Base-by-base conservation (phyloP, 768 basidiomycete genomes). In the Filobasidium floriforme region DNA sequence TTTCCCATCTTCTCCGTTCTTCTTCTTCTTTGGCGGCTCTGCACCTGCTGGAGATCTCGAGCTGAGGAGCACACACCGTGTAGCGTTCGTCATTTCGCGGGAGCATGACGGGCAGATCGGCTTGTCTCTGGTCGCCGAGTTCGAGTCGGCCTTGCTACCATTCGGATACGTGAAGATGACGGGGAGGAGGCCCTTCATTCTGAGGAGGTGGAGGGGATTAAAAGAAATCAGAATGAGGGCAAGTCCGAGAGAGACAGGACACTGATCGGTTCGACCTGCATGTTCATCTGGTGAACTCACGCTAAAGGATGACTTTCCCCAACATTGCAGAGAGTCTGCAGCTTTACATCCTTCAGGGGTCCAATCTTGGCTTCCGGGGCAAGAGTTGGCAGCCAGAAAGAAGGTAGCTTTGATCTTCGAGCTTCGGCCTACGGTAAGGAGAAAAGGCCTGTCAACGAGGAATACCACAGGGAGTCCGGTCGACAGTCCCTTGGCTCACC, bases 301-400 rank as follows among this genome's bases (percentile, higher is more conserved):
- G 82, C 82, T 61, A 98, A 79, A 1, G 85, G 81, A 82, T 99
- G 94, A 32, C 88, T 88, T 69, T 84, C 83, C 1, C 88, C 88
- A 6, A 89, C 90, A 65, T 88, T 85, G 79, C 96, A 99, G 63
- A 89, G 85, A 9, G 94, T 91, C 72, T 90, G 88, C 37, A 92
- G 79, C 78, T 92, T 92, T 41, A 92, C 83, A 71, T 92, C 90
- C 71, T 84, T 83, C 51, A 92, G 79, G 3, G 87, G 87, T 10
- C 40, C 88, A 82, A 26, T 84, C 80, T 78, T 89, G 85, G 77
- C 54, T 84, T 93, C 76, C 0, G 93, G 93, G 0, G 93, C 92
- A 28, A 97, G 80, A 0, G 89, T 92, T 1, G 92, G 92, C 44
- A 99, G 82, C 96, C 96, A 99, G 76, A 96, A 99, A 73, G 96